Percentiles rank a stretch among this genome's conserved stretches.
Conservation (phyloP, 2,329 filamentous ascomycete species). For the Aureobasidium sp. region DNA sequence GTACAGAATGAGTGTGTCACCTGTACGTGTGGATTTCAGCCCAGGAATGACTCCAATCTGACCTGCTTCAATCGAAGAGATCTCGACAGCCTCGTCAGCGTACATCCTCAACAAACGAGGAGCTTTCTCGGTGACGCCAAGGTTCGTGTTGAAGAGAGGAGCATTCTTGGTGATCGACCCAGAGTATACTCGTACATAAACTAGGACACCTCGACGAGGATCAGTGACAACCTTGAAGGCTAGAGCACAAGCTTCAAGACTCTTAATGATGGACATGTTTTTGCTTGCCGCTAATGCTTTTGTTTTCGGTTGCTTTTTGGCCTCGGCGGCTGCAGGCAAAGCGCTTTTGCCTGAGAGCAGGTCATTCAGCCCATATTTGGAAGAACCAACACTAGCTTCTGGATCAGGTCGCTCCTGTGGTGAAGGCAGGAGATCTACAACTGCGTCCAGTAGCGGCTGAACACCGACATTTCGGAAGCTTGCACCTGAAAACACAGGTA, state of each 20-base stretch:
- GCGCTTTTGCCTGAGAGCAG: constrained; percentile 34
- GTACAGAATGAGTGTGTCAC: constrained; percentile 81
- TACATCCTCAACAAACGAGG: constrained; percentile 84
- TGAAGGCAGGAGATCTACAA: constrained; percentile 79
- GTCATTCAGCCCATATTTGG: constrained; percentile 46
- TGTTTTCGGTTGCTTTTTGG: constrained; percentile 16
- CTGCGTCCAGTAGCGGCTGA: constrained; percentile 80
- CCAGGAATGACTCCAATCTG: constrained; percentile 93
- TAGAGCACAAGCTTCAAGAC: constrained; percentile 61
- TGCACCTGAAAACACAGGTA: constrained; percentile 84
- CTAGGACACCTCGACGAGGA: constrained; percentile 73
- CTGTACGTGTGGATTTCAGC: constrained; percentile 83
- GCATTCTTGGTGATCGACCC: constrained; percentile 69
- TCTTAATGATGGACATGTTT: constrained; percentile 39
- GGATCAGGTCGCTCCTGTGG: constrained; percentile 74
- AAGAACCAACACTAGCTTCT: constrained; percentile 60
- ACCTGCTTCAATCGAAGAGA: constrained; percentile 70
- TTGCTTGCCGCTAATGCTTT: constrained; percentile 17
- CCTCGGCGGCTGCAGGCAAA: constrained; percentile 16
- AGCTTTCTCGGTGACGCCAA: constrained; percentile 70
- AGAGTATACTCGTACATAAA: constrained; percentile 88
- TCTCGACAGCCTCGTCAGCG: constrained; percentile 77
- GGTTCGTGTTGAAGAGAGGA: constrained; percentile 78
- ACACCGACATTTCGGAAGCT: constrained; percentile 93
- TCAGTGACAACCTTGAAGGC: constrained; percentile 95